These are phyloP conservation scores for Solanum bulbocastanum DNA, from an alignment of 257 asterid genomes.

Conservation along the genomic window DNA sequence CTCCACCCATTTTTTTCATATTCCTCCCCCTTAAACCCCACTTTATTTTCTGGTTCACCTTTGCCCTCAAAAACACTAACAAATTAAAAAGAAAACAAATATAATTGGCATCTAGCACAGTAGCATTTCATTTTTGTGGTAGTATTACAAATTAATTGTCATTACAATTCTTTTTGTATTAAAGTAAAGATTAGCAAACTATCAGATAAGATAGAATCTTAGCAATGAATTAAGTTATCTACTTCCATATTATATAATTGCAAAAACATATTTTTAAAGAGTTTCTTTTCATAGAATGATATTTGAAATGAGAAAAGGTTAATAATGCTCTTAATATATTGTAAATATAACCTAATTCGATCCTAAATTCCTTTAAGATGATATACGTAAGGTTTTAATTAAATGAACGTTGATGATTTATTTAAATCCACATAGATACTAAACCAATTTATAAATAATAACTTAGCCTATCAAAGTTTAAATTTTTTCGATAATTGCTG, in stretches of 20 bases:
- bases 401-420: background rate
- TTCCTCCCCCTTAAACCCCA: background rate
- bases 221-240: background rate
- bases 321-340: background rate
- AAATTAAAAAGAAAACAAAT: background rate
- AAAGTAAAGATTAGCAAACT: background rate
- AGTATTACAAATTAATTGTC: background rate
- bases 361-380: background rate
- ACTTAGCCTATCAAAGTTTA: background rate
- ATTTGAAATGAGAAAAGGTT: background rate
- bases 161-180: background rate
- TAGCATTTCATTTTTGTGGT: background rate
- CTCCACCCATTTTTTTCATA: background rate
- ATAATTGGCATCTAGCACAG: background rate
- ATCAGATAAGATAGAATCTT: background rate
- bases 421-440: background rate
- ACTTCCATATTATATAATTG: background rate
- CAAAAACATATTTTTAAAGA: background rate
- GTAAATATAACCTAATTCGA: background rate
- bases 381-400: background rate
- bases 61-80: background rate
- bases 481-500: background rate
- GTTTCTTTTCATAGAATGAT: background rate
- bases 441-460: background rate
- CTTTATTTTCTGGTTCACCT: background rate